Evolutionary conservation across 1,139 yeast genomes (phyloP).

Genomic region (Blastobotrys arbuscula): DNA sequence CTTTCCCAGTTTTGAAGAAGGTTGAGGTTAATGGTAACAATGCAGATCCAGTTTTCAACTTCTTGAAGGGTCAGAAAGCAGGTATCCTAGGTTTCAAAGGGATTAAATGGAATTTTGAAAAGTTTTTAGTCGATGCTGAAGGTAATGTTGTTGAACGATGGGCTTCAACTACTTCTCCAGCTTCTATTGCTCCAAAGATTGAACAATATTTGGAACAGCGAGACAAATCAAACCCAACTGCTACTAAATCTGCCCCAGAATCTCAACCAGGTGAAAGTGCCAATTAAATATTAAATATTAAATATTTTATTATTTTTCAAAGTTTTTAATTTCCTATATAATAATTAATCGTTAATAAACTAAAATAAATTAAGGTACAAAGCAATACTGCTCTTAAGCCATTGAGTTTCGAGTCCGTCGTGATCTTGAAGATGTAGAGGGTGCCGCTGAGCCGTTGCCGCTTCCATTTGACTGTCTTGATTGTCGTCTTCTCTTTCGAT

Average conservation of each 20-base stretch:
- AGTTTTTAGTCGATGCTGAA: slow-evolving; percentile 65
- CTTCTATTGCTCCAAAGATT: slow-evolving; percentile 46
- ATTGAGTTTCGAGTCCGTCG: slow-evolving; percentile 4
- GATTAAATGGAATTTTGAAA: slow-evolving; percentile 93
- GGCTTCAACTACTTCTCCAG: slow-evolving; percentile 65
- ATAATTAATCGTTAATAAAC: neutral
- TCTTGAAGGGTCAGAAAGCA: slow-evolving; percentile 56
- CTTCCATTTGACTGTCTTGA: slow-evolving; percentile 4
- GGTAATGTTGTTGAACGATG: slow-evolving; percentile 73
- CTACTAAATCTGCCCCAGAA: neutral
- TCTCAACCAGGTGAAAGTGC: slow-evolving; percentile 3
- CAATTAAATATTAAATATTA: neutral
- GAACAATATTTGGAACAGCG: slow-evolving; percentile 38
- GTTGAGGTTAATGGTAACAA: slow-evolving; percentile 82
- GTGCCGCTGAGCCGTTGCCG: slow-evolving; percentile 2
- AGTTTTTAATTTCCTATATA: neutral
- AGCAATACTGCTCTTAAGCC: neutral
- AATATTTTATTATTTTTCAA: neutral
- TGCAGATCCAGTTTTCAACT: slow-evolving; percentile 76
- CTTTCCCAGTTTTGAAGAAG: slow-evolving; percentile 84
- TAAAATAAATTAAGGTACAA: neutral
- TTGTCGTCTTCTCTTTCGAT: slow-evolving; percentile 9
- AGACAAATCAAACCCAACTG: neutral
- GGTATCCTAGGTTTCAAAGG: slow-evolving; percentile 75
- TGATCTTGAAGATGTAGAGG: neutral